Evolutionary conservation across 352 stramenopile species (phyloP).

Genomic region (Aphanomyces cochlioides): DNA sequence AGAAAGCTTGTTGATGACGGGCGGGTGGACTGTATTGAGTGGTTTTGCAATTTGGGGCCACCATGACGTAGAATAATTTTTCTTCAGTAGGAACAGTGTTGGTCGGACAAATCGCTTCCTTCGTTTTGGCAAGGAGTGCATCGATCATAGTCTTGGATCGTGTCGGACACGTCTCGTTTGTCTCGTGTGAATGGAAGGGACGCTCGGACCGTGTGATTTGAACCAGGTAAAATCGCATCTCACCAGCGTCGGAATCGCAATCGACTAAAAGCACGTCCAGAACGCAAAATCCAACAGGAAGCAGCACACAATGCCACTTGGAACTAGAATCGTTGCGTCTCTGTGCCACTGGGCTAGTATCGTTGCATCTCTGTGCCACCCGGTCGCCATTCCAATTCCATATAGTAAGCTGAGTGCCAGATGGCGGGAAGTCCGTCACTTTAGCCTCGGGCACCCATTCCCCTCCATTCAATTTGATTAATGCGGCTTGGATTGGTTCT

Average conservation of each 20-base stretch:
- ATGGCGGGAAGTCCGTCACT: not conserved
- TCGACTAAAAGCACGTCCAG: conserved; percentile 1
- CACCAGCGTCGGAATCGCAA: not conserved
- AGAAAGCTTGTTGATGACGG: not conserved
- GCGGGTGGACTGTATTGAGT: not conserved
- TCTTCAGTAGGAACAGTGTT: not conserved
- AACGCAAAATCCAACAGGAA: not conserved
- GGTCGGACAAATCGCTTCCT: not conserved
- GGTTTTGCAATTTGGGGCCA: not conserved
- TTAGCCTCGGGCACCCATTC: not conserved
- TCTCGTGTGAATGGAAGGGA: not conserved
- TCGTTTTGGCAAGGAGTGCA: not conserved
- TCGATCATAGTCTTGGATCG: not conserved
- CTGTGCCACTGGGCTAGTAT: not conserved
- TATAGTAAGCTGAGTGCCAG: not conserved
- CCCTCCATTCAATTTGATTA: not conserved
- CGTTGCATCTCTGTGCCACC: too few relatives aligned
- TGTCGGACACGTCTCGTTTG: not conserved
- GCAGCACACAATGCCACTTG: not conserved
- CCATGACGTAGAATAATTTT: not conserved
- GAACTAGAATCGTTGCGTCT: not conserved
- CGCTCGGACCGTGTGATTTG: not conserved
- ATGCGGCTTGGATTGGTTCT: not conserved
- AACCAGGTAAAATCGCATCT: not conserved
- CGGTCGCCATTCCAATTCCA: not conserved